A percentile compares a stretch with the other conserved stretches of the same genome.
Evolutionary conservation across 139 green algal species (phyloP).

Genomic region (Zygnema cylindricum): DNA sequence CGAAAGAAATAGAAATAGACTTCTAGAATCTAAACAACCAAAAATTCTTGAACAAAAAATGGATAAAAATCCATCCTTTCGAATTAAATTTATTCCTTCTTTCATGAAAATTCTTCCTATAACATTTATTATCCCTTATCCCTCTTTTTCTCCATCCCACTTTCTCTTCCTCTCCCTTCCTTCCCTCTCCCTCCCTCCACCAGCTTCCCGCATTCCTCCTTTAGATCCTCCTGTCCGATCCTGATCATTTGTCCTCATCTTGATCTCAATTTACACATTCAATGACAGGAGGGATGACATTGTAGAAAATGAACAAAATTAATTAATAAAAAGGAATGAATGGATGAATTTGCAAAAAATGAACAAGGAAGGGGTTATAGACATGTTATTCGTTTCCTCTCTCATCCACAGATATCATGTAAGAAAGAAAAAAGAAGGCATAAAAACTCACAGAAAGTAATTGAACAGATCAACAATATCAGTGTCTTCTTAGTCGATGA

Average conservation of each 20-base stretch:
- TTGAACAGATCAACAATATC: too few species aligned
- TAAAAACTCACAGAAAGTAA: background rate
- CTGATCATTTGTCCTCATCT: too few species aligned
- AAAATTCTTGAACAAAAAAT: background rate
- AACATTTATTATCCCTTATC: too few species aligned
- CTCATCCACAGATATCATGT: too few species aligned
- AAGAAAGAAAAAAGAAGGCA: slow-evolving; percentile 11
- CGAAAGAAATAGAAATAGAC: too few species aligned
- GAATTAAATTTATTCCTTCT: background rate
- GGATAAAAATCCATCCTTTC: background rate
- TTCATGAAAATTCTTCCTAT: background rate
- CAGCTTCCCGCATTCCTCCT: too few species aligned
- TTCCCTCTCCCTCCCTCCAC: background rate
- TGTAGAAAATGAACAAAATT: too few species aligned
- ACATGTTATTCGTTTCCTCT: slow-evolving; percentile 67
- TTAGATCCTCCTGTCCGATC: too few species aligned
- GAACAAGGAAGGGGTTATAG: slow-evolving; percentile 76
- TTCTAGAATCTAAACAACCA: background rate
- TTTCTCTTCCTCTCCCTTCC: background rate
- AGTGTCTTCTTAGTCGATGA: too few species aligned
- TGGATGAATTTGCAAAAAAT: slow-evolving; percentile 86
- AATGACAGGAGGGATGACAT: too few species aligned
- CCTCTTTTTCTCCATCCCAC: background rate
- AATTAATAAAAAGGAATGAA: too few species aligned
- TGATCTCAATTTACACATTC: too few species aligned